Conservation (phyloP, 225 moss, liverwort and hornwort genomes). For the Polytrichum commune region DNA sequence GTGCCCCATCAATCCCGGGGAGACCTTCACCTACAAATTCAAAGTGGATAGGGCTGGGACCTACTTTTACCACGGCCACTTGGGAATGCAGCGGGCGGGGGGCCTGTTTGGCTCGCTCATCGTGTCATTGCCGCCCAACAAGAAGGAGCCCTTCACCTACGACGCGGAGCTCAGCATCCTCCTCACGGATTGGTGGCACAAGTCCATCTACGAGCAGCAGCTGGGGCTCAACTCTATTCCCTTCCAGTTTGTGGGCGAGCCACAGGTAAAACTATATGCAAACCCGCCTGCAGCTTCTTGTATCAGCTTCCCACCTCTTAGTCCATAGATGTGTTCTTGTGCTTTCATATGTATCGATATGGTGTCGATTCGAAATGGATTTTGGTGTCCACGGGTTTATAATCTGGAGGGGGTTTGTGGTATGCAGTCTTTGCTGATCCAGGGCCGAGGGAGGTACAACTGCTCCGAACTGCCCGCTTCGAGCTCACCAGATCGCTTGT, state of each 20-base stretch:
- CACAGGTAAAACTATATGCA: conserved; percentile 17
- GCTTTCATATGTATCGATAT: background rate
- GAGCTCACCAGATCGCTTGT: conserved; percentile 20
- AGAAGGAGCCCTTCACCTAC: conserved; percentile 40
- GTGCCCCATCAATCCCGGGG: conserved; percentile 51
- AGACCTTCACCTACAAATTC: conserved; percentile 51
- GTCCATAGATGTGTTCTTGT: too few species aligned
- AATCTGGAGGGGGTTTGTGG: background rate
- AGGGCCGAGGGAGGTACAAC: conserved; percentile 34
- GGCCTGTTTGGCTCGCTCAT: conserved; percentile 50
- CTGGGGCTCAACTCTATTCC: conserved; percentile 33
- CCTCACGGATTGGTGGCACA: conserved; percentile 63
- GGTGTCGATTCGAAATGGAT: background rate
- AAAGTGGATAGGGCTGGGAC: conserved; percentile 39
- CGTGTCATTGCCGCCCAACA: conserved; percentile 24
- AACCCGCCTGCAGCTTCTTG: background rate
- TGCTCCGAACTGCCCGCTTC: conserved; percentile 19
- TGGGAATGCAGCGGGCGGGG: conserved; percentile 47
- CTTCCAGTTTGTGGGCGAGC: conserved; percentile 51
- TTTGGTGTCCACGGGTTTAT: background rate
- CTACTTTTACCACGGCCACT: conserved; percentile 59
- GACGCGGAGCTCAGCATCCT: conserved; percentile 46
- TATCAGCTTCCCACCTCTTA: background rate
- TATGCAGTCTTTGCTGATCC: conserved; percentile 39
- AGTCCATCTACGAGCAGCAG: conserved; percentile 47